Base-by-base conservation (phyloP, 106 monocot species). In the Dactylorhiza incarnata region DNA sequence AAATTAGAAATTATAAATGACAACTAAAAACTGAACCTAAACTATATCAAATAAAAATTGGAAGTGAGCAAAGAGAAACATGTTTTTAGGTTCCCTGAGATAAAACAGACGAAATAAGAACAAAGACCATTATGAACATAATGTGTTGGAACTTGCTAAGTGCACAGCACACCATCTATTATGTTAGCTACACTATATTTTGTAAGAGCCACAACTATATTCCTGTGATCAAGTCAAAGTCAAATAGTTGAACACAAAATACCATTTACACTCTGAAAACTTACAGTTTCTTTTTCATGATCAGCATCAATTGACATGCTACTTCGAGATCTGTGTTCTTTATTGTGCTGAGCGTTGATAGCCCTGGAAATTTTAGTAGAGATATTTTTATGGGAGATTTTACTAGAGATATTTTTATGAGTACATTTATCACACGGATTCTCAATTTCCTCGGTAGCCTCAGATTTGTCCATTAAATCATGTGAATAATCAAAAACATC, bases 381-480 rank as follows among this genome's bases (percentile, higher is more conserved):
- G 2, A 37, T 37, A 3, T 2, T 37, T 37, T 37, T 37, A 37
- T n/a, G n/a, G n/a, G 20, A 72, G 17, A 49, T 9, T 47, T 47
- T 48, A 11, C 49, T 49, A 17, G 49, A 49, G 72, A 11, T 23
- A 48, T 22, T 49, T 15, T 48, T 72, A 6, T 69, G 45, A 16
- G 69, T 46, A 44, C 44, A 16, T 69, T 69, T 69, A 45, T 43
- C 69, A 48, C 22, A 2, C 49, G 23, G 22, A 49, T 22, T 12
- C 72, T 72, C 49, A 72, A 48, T 49, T 72, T 72, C 48, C 12
- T 72, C 49, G 44, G 22, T 12, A 72, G 72, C 49, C 47, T 49
- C 72, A 20, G 16, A 14, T 22, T 49, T 72, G 2, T 22, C 16
- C 22, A 19, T 48, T 23, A 22, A 11, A 72, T 72, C 23, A 23